Evolutionary conservation across 768 basidiomycete genomes (phyloP), one percentile per base, ranked within the genome.

Genomic region (Mrakia blollopis): DNA sequence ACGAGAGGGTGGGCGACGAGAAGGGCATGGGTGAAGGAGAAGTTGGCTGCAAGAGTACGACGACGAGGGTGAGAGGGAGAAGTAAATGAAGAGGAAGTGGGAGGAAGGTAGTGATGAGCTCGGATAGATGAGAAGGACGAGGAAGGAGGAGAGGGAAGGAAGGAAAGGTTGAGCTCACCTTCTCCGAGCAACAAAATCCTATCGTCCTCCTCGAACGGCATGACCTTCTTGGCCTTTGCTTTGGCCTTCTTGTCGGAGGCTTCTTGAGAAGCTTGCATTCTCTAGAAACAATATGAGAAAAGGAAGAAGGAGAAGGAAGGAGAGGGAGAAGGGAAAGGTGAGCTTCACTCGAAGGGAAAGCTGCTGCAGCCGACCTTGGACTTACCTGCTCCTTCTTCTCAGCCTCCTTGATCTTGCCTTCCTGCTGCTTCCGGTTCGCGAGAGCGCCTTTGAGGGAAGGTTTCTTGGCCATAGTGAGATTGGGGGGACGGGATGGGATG

Each of bases 21-120:
- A 23, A 98, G 86, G 23, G 94, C 89, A 37, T 88, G 88, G 3
- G 94, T 87, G 80, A 92, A 98, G 1, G 95, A 96, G 81, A 98
- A 98, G 83, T 98, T 93, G 16, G 83, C 83, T 84, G 73, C 23
- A 37, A n/a, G n/a, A n/a, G n/a, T n/a, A n/a, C n/a, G n/a, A n/a
- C n/a, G n/a, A 9, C 16, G 44, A 50, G 28, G 28, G 63, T 4
- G 18, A 21, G 44, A n/a, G 47, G 39, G 14, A n/a, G 23, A 1
- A 3, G 11, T 23, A n/a, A 67, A 14, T 13, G 6, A 25, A 16
- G 32, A 44, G 23, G 18, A 3, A 16, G 32, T 35, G 2, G 30
- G 61, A 44, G 69, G 10, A 25, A 44, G 52, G 14, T 6, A 8
- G 3, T 65, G 14, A 11, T 47, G 32, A 54, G 30, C 47, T 50